Base-by-base conservation (phyloP, 116 monocot species). In the Thalassia testudinum region DNA sequence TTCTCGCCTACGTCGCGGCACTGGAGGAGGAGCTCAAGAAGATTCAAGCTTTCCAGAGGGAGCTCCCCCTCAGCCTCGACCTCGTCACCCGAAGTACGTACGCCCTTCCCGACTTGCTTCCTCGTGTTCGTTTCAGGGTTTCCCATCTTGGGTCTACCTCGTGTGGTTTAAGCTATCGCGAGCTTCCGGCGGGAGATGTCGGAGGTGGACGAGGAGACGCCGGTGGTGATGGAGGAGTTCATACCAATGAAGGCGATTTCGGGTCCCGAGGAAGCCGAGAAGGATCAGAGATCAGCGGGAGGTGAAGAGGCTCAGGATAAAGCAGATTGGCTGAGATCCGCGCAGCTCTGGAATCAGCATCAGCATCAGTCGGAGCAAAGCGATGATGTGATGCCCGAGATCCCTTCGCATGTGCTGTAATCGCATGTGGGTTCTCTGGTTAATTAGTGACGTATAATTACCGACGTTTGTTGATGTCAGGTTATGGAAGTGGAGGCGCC, bases 1-100 rank as follows among this genome's bases (percentile, higher is more conserved):
- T n/a, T n/a, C n/a, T n/a, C n/a, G n/a, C n/a, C n/a, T 84, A 72
- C 55, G 37, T 81, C 16, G 43, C 47, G 13, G 73, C 75, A 7
- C 75, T 91, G 10, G 83, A 92, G 45, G 79, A 86, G 51, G 92
- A 92, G 60, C 65, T 66, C 22, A 48, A 58, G 44, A 86, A 92
- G 77, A 86, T 92, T 42, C 52, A 74, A 58, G 74, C 74, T 43
- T 92, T 92, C 60, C 79, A 72, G 26, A 42, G 82, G 16, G 92
- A 86, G 53, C 65, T 86, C 1, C 86, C 86, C n/a, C 74, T 86
- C 21, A 74, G 76, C 28, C 56, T 92, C 17, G 70, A 77, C 23
- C 71, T 86, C 55, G 70, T 92, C 24, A 79, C 57, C 17, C 76
- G 79, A 62, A 61, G 91, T 91, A 26, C 15, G 49, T 18, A 28